phyloP scores from a whole-genome alignment of 148 eudicot genomes.

The Chenopodium quinoa region DNA sequence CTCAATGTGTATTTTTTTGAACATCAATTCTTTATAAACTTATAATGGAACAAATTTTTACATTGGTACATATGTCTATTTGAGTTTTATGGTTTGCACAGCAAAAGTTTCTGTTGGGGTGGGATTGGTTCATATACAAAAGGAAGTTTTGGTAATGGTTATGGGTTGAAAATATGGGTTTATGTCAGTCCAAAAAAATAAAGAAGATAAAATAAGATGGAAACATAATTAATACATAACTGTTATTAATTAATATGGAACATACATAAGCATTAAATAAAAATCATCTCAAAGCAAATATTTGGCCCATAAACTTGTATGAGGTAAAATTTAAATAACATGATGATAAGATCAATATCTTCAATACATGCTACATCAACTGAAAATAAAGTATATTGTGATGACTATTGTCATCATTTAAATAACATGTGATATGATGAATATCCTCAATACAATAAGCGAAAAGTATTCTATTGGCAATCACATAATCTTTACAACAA shows the following conservation, averaged over 20 bases:
- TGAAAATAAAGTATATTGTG: too few relatives aligned
- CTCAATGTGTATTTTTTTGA: too few relatives aligned
- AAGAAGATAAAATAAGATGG: not conserved
- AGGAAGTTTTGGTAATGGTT: not conserved
- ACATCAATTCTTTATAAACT: too few relatives aligned
- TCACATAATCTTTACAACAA: not conserved
- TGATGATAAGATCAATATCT: too few relatives aligned
- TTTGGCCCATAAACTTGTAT: not conserved
- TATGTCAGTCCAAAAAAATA: not conserved
- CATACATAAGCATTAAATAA: not conserved
- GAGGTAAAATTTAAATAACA: not conserved
- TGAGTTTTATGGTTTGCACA: not conserved
- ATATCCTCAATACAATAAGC: not conserved
- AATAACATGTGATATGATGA: not conserved
- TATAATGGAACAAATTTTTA: too few relatives aligned
- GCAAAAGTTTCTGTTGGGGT: too few relatives aligned
- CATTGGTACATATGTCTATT: too few relatives aligned
- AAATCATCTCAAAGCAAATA: not conserved
- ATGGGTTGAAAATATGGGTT: not conserved
- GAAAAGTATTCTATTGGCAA: not conserved
- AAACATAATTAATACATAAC: not conserved
- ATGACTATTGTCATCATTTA: too few relatives aligned
- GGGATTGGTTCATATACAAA: too few relatives aligned
- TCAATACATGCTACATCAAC: too few relatives aligned
- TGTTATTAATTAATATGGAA: not conserved